Evolutionary conservation across 441 rosid species (phyloP), one percentile per base, ranked within the genome.

Genomic region (Adansonia rubrostipa): DNA sequence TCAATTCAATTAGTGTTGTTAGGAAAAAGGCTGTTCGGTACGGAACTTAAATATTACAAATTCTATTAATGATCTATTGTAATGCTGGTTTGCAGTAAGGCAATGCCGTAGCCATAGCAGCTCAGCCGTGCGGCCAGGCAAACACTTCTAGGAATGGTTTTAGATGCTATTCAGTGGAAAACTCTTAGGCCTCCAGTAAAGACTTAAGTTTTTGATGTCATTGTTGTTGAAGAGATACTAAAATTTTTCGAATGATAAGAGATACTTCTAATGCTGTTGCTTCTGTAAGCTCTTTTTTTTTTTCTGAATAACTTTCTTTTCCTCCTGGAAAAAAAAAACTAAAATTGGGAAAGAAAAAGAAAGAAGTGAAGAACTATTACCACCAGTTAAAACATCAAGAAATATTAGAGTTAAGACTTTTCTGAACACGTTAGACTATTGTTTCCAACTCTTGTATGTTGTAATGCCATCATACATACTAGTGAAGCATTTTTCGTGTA

Each of bases 401-500:
- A 6, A 14, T 8, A 33, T 63, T 9, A 33, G 45, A 63, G 1
- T 14, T 15, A 11, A 68, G 36, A 44, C 40, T 22, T 19, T 68
- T 20, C 14, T 7, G 11, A 68, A 8, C 56, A 19, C 24, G 15
- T 68, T 45, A 10, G 4, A 15, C 17, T 68, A 47, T 45, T 48
- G 17, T 19, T 68, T 44, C 36, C 14, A 19, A 10, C 72, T 45
- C 56, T 45, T 68, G 10, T 45, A 45, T 19, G n/a, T 19, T 48
- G 24, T 17, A 20, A 20, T 10, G 72, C 9, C 54, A 44, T 65
- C 14, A 42, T 8, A 5, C 0, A 3, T n/a, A n/a, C 13, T n/a
- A 65, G 11, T 70, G 7, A 70, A 70, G 1, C 60, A 50, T 50
- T 50, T 58, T 70, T 24, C 60, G 50, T 70, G 74, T 48, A 50